Base-by-base conservation (phyloP, 2,329 filamentous ascomycete species). In the Claviceps sp. region DNA sequence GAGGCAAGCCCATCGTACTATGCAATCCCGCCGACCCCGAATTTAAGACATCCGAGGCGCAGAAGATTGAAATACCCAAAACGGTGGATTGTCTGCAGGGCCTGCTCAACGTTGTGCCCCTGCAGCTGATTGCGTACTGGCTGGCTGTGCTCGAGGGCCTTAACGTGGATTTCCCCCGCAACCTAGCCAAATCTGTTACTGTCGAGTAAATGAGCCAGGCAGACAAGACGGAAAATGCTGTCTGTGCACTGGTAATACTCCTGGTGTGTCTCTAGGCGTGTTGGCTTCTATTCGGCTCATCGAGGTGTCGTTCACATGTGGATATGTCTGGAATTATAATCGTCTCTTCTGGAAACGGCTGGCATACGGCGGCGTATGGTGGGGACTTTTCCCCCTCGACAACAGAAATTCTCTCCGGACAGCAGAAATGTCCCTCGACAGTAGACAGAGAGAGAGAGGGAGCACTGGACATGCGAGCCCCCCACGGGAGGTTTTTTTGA, bases 61-160 rank as follows among this genome's bases (percentile, higher is more conserved):
- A 95, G 76, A 95, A 91, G 78, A 97, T 98, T 60, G 90, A 96
- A 77, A 88, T 98, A 54, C 93, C 93, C 61, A 85, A 87, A 77
- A 97, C 91, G 6, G 89, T 96, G 55, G 93, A 98, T 67, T 87
- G 85, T 63, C 81, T 98, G 54, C 93, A 98, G 76, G 93, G 93
- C 70, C 84, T 98, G 61, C 81, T 98, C 66, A 98, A 98, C 72
- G 93, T 98, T 64, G 88, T 98, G 61, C 93, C 93, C 50, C 79
- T 98, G 64, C 93, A 98, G 77, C 79, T 98, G 62, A 96, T 98
- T 74, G 88, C 93, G 54, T 98, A 98, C 80, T 97, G 93, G 91
- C 82, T 98, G 58, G 93, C 93, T 51, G 91, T 98, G 63, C 85
- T 86, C 60, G 93, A 95, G 75, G 91, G 90, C 50, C 77, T 96